These are phyloP conservation scores for Acacia crassicarpa DNA, from an alignment of 306 rosid species.

Conservation along the genomic window DNA sequence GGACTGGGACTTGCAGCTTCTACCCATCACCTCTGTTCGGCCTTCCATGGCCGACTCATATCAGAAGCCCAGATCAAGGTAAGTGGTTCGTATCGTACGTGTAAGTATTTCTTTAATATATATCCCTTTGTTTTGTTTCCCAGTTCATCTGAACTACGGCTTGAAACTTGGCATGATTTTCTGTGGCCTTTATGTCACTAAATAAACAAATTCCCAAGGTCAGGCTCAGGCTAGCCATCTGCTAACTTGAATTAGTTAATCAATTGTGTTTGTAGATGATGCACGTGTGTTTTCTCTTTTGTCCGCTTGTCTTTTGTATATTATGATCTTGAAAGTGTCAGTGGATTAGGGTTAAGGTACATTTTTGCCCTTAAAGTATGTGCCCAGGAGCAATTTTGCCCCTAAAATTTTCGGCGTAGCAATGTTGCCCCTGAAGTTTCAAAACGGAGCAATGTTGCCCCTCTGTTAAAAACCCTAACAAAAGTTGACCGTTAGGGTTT, in stretches of 20 bases:
- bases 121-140: background rate
- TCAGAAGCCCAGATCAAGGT: slow-evolving; percentile 79
- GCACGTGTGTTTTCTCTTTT: background rate
- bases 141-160: background rate
- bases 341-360: no score
- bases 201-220: slow-evolving; percentile 5
- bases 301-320: background rate
- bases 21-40: slow-evolving; percentile 79
- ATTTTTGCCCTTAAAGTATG: no score
- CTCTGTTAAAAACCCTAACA: no score
- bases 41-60: slow-evolving; percentile 57
- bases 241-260: background rate
- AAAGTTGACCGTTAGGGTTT: no score
- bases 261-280: background rate
- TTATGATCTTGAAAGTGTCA: background rate
- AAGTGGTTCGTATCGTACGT: background rate
- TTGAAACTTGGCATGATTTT: background rate
- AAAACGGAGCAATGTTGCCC: no score
- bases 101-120: background rate
- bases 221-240: background rate
- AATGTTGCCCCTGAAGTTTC: no score
- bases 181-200: background rate
- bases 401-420: no score
- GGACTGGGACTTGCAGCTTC: slow-evolving; percentile 87
- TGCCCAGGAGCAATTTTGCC: no score